Evolutionary conservation across 108 stramenopile species (phyloP), one percentile per base, ranked within the genome.

Genomic region (Aureococcus anophagefferens): DNA sequence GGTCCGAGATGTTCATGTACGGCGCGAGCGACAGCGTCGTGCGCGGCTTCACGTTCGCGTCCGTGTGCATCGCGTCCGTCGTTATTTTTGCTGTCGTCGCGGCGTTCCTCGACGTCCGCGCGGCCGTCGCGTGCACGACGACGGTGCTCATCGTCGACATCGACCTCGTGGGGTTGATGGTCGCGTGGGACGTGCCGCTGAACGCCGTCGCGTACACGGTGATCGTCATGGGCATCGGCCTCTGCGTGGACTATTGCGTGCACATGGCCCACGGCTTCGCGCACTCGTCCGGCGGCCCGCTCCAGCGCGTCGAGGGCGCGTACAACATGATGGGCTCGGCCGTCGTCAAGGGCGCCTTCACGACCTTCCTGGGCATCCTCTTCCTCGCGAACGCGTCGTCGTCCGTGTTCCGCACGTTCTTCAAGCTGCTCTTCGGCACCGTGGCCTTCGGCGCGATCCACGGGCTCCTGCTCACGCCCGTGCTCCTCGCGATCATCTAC

Each of bases 301-400:
- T 40, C 33, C 64, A 62, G 64, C 66, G 25, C n/a, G 68, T 37
- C 14, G 44, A 33, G 33, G 9, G 33, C 34, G 66, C 74, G 5
- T 44, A 69, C 9, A n/a, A 33, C 17, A 14, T 33, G 32, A 90
- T 90, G 68, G 89, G 89, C 32, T 76, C 86, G 0, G 79, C 89
- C 5, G 88, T 90, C 17, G 66, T 90, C 64, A 82, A 79, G 63
- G 89, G 89, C 33, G 90, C 85, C 33, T 72, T 81, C 21, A 84
- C 86, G 35, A 91, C 90, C 62, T 91, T 91, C 66, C 78, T 91
- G 66, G 90, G 88, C 4, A 87, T 89, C 31, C 88, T 83, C 4
- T 88, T 91, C 35, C 75, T 91, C 0, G 62, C 86, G 35, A 83
- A 81, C 44, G 79, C 79, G 15, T 68, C 69, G 0, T 82, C 80